Percentiles rank a stretch among this genome's conserved stretches.
Evolutionary conservation across 2,329 filamentous ascomycete species (phyloP).

Genomic region (Bipolaris oryzae): DNA sequence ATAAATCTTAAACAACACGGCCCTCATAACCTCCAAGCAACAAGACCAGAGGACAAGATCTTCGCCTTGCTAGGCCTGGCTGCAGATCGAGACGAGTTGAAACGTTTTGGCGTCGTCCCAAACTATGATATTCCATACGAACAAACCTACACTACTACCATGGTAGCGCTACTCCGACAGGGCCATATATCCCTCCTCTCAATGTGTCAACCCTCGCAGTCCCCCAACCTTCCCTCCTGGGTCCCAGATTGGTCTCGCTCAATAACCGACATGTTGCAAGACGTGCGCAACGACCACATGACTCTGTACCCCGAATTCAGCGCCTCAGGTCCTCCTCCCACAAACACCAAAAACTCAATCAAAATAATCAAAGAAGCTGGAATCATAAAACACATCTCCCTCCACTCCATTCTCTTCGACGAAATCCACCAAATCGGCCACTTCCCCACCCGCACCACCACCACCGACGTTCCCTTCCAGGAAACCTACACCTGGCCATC

Average conservation of each 20-base stretch:
- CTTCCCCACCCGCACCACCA: no score
- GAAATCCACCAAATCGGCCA: no score
- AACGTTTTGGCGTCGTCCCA: constrained; percentile 8
- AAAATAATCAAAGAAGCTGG: not conserved
- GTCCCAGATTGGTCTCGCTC: constrained; percentile 4
- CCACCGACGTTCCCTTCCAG: no score
- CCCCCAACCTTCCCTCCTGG: not conserved
- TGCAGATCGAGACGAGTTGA: constrained; percentile 19
- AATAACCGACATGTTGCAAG: not conserved
- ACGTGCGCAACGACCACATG: not conserved
- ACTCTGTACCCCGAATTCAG: not conserved
- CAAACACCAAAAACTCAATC: not conserved
- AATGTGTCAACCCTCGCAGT: not conserved
- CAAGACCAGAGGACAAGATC: constrained; percentile 21
- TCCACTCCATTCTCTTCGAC: no score
- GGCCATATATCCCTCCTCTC: constrained; percentile 1
- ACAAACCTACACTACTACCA: constrained; percentile 1
- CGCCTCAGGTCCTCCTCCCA: not conserved
- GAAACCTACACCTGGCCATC: no score
- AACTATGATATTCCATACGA: constrained; percentile 5
- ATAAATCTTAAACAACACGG: not conserved
- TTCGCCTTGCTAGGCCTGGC: constrained; percentile 24
- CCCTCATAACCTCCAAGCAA: constrained; percentile 17
- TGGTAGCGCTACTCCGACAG: not conserved
- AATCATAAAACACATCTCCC: not conserved